These are phyloP conservation scores for Lodderomyces beijingensis DNA, from an alignment of 1,139 yeast genomes.

Conservation along the genomic window DNA sequence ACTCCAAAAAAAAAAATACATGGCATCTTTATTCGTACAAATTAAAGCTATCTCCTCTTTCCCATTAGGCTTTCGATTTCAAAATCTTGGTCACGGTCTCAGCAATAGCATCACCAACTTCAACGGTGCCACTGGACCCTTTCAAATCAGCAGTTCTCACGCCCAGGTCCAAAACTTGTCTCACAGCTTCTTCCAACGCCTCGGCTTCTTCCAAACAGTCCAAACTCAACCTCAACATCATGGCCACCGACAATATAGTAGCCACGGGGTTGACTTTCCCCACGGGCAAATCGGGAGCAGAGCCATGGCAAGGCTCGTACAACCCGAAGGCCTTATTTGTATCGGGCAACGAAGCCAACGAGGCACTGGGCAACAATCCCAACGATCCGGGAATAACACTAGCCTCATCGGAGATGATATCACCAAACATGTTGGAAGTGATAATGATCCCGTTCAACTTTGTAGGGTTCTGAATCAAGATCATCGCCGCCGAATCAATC, in stretches of 20 bases:
- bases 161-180: slow-evolving; percentile 73
- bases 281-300: slow-evolving; percentile 88
- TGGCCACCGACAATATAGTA: slow-evolving; percentile 89
- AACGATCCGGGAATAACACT: slow-evolving; percentile 96
- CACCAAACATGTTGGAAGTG: slow-evolving; percentile 97
- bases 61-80: slow-evolving; percentile 11
- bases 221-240: slow-evolving; percentile 92
- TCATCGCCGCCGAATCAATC: slow-evolving; percentile 98
- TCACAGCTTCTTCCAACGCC: slow-evolving; percentile 86
- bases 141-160: slow-evolving; percentile 88
- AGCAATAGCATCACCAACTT: slow-evolving; percentile 92
- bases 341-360: slow-evolving; percentile 92
- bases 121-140: slow-evolving; percentile 73
- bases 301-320: slow-evolving; percentile 98
- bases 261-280: slow-evolving; percentile 95
- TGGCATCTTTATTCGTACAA: too few species aligned
- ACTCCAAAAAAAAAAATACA: too few species aligned
- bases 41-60: not conserved
- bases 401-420: slow-evolving; percentile 95
- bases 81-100: slow-evolving; percentile 62
- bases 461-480: slow-evolving; percentile 84
- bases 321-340: slow-evolving; percentile 90
- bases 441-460: slow-evolving; percentile 86
- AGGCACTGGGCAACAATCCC: slow-evolving; percentile 94
- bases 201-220: slow-evolving; percentile 79